Conservation (phyloP, 305 asterid species). For the Ilex paraguariensis region DNA sequence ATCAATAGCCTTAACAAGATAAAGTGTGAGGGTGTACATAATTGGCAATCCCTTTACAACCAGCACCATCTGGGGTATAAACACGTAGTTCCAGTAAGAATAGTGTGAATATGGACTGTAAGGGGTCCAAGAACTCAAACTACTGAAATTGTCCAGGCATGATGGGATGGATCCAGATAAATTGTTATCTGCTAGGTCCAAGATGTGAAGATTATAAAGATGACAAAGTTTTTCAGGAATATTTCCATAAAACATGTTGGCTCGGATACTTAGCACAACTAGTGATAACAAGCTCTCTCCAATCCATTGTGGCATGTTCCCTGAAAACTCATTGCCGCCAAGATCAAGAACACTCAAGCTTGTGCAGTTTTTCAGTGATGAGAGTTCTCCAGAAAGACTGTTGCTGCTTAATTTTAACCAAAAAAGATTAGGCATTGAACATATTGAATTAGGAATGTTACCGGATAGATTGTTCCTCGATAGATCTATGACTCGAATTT, state of each 20-base stretch:
- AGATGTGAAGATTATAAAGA: conserved; percentile 3
- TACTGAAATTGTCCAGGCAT: conserved; percentile 9
- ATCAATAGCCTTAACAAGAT: conserved; percentile 13
- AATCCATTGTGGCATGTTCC: conserved; percentile 5
- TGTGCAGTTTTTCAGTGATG: not conserved
- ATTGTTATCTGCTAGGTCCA: conserved; percentile 11
- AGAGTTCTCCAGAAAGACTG: conserved; percentile 2
- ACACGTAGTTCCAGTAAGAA: not conserved
- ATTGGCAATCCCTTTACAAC: not conserved
- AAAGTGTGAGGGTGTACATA: not conserved
- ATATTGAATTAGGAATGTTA: conserved; percentile 8
- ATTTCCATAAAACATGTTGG: conserved; percentile 3
- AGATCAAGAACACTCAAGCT: not conserved
- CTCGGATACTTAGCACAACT: conserved; percentile 2
- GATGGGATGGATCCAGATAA: conserved; percentile 1
- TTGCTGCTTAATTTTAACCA: not conserved
- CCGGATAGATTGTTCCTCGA: conserved; percentile 13
- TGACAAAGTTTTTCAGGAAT: conserved; percentile 3
- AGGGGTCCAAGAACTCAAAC: not conserved
- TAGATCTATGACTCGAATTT: not conserved
- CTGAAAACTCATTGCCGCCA: conserved; percentile 1
- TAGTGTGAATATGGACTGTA: not conserved
- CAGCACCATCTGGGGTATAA: not conserved
- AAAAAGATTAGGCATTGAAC: not conserved
- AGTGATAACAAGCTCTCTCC: conserved; percentile 1